A percentile compares a stretch with the other conserved stretches of the same genome.
Evolutionary conservation across 176 grass and related monocot genomes (phyloP).

Genomic region (Rhynchospora tenuis): DNA sequence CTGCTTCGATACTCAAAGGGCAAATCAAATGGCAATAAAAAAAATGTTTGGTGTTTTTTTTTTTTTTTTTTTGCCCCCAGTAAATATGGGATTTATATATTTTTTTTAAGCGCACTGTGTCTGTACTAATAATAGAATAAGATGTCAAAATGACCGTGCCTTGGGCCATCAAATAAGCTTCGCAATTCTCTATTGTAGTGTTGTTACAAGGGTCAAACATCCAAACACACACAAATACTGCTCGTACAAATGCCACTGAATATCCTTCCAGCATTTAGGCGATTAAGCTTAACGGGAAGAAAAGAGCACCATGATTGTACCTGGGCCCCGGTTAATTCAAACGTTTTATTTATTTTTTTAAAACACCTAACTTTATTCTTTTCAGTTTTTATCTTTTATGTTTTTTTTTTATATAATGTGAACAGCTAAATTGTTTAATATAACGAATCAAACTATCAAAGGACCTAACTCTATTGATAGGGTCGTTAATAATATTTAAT

Average conservation of each 20-base stretch:
- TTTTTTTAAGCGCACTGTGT: background rate
- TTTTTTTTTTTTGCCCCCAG: too few species aligned
- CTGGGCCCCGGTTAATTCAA: background rate
- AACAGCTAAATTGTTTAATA: background rate
- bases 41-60: too few species aligned
- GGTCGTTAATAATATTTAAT: background rate
- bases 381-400: too few species aligned
- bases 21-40: too few species aligned
- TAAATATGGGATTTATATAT: too few species aligned
- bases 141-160: background rate
- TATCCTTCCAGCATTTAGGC: background rate
- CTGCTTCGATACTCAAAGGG: too few species aligned
- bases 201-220: background rate
- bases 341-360: background rate
- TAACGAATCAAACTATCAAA: too few species aligned
- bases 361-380: background rate
- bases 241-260: background rate
- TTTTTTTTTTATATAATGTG: background rate
- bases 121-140: background rate
- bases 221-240: background rate
- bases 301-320: background rate
- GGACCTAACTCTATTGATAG: background rate
- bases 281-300: background rate
- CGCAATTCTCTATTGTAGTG: too few species aligned
- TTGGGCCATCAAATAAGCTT: background rate